Evolutionary conservation across 1,139 yeast species (phyloP).

Genomic region (Zygotorulaspora mrakii): DNA sequence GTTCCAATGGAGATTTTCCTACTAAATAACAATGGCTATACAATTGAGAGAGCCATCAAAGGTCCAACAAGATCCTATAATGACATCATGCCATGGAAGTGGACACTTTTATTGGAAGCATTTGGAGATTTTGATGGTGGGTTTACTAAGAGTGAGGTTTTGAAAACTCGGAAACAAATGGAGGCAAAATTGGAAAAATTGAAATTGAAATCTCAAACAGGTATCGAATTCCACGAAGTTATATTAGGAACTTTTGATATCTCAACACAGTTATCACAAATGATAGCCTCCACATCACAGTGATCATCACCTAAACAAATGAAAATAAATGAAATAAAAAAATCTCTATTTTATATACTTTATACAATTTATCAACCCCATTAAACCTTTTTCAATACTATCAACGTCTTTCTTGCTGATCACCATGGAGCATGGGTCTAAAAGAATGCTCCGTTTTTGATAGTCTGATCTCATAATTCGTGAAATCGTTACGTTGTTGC

Average conservation of each 20-base stretch:
- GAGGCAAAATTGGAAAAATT: constrained; percentile 18
- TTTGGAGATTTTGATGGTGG: constrained; percentile 55
- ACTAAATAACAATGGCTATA: constrained; percentile 80
- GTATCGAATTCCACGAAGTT: constrained; percentile 63
- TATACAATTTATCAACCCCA: too few relatives aligned
- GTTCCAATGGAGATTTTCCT: constrained; percentile 63
- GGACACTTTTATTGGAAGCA: constrained; percentile 60
- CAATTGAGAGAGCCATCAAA: constrained; percentile 77
- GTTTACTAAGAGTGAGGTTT: constrained; percentile 15
- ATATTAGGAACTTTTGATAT: constrained; percentile 68
- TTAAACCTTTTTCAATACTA: background rate
- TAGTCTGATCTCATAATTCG: constrained; percentile 1
- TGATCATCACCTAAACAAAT: too few relatives aligned
- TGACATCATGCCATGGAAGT: constrained; percentile 81
- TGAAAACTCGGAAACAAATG: constrained; percentile 20
- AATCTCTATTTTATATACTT: too few relatives aligned
- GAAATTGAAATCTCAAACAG: constrained; percentile 29
- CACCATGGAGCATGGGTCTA: background rate
- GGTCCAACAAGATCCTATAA: constrained; percentile 76
- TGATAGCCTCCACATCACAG: constrained; percentile 17
- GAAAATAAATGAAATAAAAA: too few relatives aligned
- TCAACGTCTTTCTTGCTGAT: background rate
- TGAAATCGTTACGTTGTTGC: constrained; percentile 2
- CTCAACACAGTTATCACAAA: constrained; percentile 40
- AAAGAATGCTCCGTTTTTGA: constrained; percentile 1